Percentiles rank a stretch among this genome's conserved stretches.
Conservation (phyloP, 129 eudicot genomes). For the Rutidosis leptorrhynchoides region DNA sequence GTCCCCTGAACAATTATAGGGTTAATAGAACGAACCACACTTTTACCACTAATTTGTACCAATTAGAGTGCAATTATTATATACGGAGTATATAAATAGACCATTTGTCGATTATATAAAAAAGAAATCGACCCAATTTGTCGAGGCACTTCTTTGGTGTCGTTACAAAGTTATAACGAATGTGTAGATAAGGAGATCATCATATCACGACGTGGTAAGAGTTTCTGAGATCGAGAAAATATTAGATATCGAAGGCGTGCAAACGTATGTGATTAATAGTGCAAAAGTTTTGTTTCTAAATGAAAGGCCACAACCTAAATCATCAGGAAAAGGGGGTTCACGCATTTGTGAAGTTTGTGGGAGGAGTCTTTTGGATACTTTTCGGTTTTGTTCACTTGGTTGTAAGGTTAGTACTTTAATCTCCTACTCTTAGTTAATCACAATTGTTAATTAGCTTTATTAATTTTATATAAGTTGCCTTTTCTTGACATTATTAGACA, state of each 20-base stretch:
- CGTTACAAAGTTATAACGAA: conserved; percentile 2
- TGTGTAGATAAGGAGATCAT: conserved; percentile 74
- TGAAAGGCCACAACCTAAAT: conserved; percentile 78
- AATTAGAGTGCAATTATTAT: too few species aligned
- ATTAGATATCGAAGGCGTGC: conserved; percentile 73
- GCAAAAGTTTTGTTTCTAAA: conserved; percentile 82
- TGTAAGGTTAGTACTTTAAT: conserved; percentile 62
- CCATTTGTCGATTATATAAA: too few species aligned
- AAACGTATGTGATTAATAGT: conserved; percentile 86
- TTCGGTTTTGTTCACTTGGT: conserved; percentile 84
- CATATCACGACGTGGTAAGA: conserved; percentile 88
- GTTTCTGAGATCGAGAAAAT: conserved; percentile 77
- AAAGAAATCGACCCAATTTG: too few species aligned
- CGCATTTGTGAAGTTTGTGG: conserved; percentile 75
- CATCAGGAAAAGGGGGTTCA: conserved; percentile 67
- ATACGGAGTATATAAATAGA: too few species aligned
- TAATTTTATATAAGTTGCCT: conserved; percentile 8
- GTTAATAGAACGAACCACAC: too few species aligned
- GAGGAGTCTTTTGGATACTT: conserved; percentile 80
- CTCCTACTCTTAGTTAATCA: conserved; percentile 7
- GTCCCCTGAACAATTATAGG: too few species aligned
- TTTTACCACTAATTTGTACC: too few species aligned
- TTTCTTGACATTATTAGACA: conserved; percentile 33
- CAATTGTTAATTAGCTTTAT: conserved; percentile 1
- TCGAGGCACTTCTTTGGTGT: too few species aligned